Percentiles rank a stretch among this genome's conserved stretches.
phyloP scores from a whole-genome alignment of 768 basidiomycete species.

The Omphalotus guepiniiformis region DNA sequence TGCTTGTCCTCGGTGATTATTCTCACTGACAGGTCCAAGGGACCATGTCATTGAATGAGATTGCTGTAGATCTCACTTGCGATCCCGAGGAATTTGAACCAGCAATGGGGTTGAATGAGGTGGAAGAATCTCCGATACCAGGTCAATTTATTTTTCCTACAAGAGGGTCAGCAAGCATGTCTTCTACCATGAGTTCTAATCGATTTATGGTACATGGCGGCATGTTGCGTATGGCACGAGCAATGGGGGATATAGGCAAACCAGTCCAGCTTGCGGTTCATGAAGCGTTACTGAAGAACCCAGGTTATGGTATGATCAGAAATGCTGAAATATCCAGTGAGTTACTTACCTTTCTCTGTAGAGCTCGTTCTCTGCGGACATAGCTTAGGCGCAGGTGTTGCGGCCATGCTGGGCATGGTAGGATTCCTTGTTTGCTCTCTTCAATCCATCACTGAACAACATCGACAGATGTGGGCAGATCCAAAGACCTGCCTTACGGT shows the following conservation, averaged over 20 bases:
- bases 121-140: slow-evolving; percentile 27
- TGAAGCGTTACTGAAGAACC: slow-evolving; percentile 64
- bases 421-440: slow-evolving; percentile 16
- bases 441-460: slow-evolving; percentile 5
- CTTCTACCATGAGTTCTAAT: slow-evolving; percentile 16
- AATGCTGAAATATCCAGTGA: too few relatives aligned
- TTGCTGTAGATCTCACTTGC: slow-evolving; percentile 83
- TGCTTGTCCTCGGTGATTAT: neutral
- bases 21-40: slow-evolving; percentile 30
- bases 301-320: slow-evolving; percentile 71
- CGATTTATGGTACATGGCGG: slow-evolving; percentile 73
- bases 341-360: too few relatives aligned
- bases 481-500: slow-evolving; percentile 70
- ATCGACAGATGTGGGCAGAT: slow-evolving; percentile 76
- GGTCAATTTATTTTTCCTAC: slow-evolving; percentile 35
- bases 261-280: slow-evolving; percentile 74
- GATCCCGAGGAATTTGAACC: slow-evolving; percentile 66
- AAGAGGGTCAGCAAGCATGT: slow-evolving; percentile 13
- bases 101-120: slow-evolving; percentile 29
- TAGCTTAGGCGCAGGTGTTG: slow-evolving; percentile 81
- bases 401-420: slow-evolving; percentile 68
- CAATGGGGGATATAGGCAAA: slow-evolving; percentile 73
- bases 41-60: slow-evolving; percentile 84
- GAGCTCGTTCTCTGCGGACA: slow-evolving; percentile 79
- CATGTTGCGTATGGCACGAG: slow-evolving; percentile 73